Evolutionary conservation across 2,329 filamentous ascomycete genomes (phyloP).

Genomic region (Monilinia laxa): DNA sequence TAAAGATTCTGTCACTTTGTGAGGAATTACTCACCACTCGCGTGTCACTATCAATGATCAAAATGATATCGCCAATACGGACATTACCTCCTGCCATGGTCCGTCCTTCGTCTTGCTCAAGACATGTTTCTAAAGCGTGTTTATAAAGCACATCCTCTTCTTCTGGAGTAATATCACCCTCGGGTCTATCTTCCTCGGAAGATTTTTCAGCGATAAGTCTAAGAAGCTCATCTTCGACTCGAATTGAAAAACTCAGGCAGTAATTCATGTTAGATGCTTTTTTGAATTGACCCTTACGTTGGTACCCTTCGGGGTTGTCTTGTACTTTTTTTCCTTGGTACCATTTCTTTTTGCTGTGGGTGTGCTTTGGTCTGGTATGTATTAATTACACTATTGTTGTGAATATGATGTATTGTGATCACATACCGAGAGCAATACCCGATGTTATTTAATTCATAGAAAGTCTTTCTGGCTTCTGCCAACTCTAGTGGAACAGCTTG

Average conservation of each 20-base stretch:
- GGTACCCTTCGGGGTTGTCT: conserved; percentile 43
- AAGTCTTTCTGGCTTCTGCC: conserved; percentile 49
- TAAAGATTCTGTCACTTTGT: neutral
- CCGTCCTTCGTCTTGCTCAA: conserved; percentile 50
- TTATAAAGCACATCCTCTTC: conserved; percentile 51
- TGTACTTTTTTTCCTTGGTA: conserved; percentile 23
- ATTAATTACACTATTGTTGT: neutral
- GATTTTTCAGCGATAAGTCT: conserved; percentile 22
- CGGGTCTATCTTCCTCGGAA: conserved; percentile 13
- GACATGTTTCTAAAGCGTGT: conserved; percentile 49
- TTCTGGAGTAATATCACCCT: conserved; percentile 29
- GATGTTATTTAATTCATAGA: conserved; percentile 57
- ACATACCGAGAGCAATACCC: conserved; percentile 50
- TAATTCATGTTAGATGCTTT: conserved; percentile 78
- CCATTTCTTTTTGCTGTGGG: conserved; percentile 24
- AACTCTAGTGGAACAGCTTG: conserved; percentile 46
- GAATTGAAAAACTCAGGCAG: conserved; percentile 42
- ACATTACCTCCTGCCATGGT: conserved; percentile 62
- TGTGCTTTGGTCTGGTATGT: conserved; percentile 42
- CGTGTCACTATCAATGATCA: conserved; percentile 69
- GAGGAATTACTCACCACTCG: conserved; percentile 44
- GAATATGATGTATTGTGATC: neutral
- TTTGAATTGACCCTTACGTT: conserved; percentile 65
- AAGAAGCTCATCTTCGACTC: conserved; percentile 48
- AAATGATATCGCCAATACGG: conserved; percentile 61